Evolutionary conservation across 352 stramenopile species (phyloP), one percentile per base, ranked within the genome.

Genomic region (Phytophthora vignae): DNA sequence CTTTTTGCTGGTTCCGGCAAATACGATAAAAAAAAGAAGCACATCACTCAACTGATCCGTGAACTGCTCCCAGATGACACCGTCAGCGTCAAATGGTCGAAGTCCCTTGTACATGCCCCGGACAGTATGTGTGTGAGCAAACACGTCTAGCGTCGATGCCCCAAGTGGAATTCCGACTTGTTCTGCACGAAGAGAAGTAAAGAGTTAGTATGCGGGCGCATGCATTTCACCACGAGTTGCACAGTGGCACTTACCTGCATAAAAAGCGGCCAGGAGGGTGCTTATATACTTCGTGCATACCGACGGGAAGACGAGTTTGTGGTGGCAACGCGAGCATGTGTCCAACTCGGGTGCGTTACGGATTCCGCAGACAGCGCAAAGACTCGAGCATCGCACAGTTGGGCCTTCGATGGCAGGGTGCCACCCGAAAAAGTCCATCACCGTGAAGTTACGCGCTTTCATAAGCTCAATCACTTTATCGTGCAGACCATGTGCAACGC

Each of bases 271-370:
- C 31, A 96, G 68, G 1, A 96, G 65, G 12, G 77, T 85, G 42
- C 88, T 92, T 11, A 80, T 77, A 72, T 90, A 96, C 69, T 94
- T 94, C 31, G 88, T 92, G 54, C 90, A 96, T 17, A 86, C 73
- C 4, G 85, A 83, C 15, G 87, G 87, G 55, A 96, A 94, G n/a
- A 76, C 64, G 10, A 94, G 77, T 7, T 75, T 78, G 52, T 87
- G 84, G 52, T 82, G 77, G 40, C 89, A 96, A 15, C 78, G 72
- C 10, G 71, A 67, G 50, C 89, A 96, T 15, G 74, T 55, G 19
- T 85, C 72, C 4, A 84, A 22, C 53, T 93, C 84, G n/a, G 87
- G 85, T 7, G 81, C 36, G 66, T 93, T 96, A 25, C 90, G 90
- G 64, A 94, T 90, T 46, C 78, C 79, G 46, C 90, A 96, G 50